phyloP scores from a whole-genome alignment of 495 filamentous ascomycete species.

The Penicillium ucsense region DNA sequence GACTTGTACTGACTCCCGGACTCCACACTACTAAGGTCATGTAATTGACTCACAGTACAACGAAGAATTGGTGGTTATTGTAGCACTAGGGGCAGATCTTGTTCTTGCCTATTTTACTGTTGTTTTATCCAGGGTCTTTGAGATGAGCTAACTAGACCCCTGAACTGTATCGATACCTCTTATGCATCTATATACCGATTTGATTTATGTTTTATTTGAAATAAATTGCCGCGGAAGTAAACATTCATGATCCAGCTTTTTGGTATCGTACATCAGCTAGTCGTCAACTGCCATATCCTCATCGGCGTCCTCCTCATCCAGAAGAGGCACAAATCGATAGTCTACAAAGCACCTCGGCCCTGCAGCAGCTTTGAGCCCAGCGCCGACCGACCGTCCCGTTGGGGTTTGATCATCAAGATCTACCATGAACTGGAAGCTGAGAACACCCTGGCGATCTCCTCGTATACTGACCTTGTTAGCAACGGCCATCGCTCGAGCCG shows the following conservation, averaged over 20 bases:
- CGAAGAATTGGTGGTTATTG: neutral
- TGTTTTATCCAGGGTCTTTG: neutral
- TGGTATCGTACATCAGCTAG: neutral
- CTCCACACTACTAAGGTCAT: slow-evolving; percentile 12
- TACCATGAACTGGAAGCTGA: slow-evolving; percentile 96
- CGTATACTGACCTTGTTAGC: slow-evolving; percentile 89
- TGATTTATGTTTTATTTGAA: too few relatives aligned
- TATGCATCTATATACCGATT: neutral
- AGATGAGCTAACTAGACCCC: neutral
- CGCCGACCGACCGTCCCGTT: slow-evolving; percentile 16
- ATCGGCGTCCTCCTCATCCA: slow-evolving; percentile 51
- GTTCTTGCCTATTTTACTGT: neutral
- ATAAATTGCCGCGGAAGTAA: too few relatives aligned
- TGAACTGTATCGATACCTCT: neutral
- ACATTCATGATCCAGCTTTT: too few relatives aligned
- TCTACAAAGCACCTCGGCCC: slow-evolving; percentile 59
- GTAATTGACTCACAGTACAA: slow-evolving; percentile 1
- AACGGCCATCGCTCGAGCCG: slow-evolving; percentile 76
- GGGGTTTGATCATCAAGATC: slow-evolving; percentile 46
- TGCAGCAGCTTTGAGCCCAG: slow-evolving; percentile 10
- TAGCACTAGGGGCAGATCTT: neutral
- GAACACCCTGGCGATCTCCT: slow-evolving; percentile 74
- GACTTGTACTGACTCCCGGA: slow-evolving; percentile 4
- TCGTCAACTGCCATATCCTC: slow-evolving; percentile 15
- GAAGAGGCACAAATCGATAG: slow-evolving; percentile 65